These are phyloP conservation scores for Solanum lignicaule DNA, from an alignment of 257 asterid genomes.

Conservation along the genomic window DNA sequence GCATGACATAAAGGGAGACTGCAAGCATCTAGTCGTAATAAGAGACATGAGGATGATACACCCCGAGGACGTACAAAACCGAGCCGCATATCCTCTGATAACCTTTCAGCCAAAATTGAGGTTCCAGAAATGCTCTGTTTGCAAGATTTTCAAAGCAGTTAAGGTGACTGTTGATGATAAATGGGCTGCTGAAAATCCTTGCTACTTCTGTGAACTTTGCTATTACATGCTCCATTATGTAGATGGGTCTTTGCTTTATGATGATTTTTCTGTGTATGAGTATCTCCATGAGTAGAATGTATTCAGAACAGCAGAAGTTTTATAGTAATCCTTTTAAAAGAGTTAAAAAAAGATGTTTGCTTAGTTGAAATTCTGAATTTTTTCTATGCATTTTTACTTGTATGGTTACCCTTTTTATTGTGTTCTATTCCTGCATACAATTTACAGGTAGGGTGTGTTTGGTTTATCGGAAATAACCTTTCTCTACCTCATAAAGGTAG, in stretches of 20 bases:
- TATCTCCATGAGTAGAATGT: conserved; percentile 42
- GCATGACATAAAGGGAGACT: conserved; percentile 45
- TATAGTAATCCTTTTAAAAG: background rate
- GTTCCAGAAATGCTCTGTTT: conserved; percentile 60
- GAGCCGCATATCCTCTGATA: conserved; percentile 59
- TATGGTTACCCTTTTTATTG: background rate
- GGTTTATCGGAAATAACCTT: background rate
- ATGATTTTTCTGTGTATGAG: conserved; percentile 65
- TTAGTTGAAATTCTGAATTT: background rate
- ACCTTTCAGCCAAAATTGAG: conserved; percentile 40
- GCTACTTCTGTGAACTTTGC: conserved; percentile 83
- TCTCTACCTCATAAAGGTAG: background rate
- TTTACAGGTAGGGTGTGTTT: background rate
- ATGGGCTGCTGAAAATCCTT: conserved; percentile 73
- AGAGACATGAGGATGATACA: conserved; percentile 82
- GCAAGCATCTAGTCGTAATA: conserved; percentile 66
- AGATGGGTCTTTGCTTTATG: conserved; percentile 51
- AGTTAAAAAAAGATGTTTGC: background rate
- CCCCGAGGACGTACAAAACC: conserved; percentile 73
- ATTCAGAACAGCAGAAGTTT: background rate
- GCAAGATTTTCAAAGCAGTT: conserved; percentile 70
- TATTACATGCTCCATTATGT: conserved; percentile 89
- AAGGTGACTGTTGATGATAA: conserved; percentile 80
- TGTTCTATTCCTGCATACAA: background rate
- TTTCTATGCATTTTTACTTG: background rate